These are phyloP conservation scores for Zymoseptoria passerinii DNA, from an alignment of 2,329 filamentous ascomycete species.

Conservation along the genomic window DNA sequence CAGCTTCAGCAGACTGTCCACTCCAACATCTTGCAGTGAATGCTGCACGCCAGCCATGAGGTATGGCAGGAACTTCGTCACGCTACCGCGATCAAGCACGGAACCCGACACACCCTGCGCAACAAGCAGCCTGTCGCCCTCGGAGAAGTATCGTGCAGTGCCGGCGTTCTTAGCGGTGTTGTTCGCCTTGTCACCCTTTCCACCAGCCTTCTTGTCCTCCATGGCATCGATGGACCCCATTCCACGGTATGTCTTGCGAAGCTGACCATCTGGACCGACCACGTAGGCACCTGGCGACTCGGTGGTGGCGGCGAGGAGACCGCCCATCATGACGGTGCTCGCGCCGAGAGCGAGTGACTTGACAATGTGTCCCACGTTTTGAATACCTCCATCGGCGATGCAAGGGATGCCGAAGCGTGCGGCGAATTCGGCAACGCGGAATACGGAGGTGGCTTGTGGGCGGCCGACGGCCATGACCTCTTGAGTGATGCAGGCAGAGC, in stretches of 20 bases:
- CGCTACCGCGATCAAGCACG: constrained; percentile 70
- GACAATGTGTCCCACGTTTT: constrained; percentile 98
- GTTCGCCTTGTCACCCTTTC: constrained; percentile 57
- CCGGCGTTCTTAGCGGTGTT: constrained; percentile 97
- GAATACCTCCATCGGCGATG: constrained; percentile 94
- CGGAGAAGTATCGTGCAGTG: constrained; percentile 96
- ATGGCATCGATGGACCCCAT: constrained; percentile 99
- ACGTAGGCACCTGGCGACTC: constrained; percentile 97
- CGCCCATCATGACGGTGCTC: constrained; percentile 98
- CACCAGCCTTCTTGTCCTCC: constrained; percentile 96
- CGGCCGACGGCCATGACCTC: constrained; percentile 99
- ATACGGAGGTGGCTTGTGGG: constrained; percentile 88
- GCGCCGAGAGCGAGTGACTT: constrained; percentile 94
- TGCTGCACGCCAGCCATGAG: constrained; percentile 93
- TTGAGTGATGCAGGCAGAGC: constrained; percentile 96
- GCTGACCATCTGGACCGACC: constrained; percentile 90
- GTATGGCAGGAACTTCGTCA: constrained; percentile 94
- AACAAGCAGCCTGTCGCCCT: constrained; percentile 88
- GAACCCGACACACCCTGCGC: constrained; percentile 91
- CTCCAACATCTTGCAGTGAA: constrained; percentile 90
- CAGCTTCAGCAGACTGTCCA: constrained; percentile 68
- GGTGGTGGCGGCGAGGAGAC: constrained; percentile 90
- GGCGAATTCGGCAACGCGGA: constrained; percentile 81
- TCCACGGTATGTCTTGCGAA: constrained; percentile 97
- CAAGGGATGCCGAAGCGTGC: constrained; percentile 91